phyloP scores from a whole-genome alignment of 139 green algal species.

The Prasinococcaceae sp. region DNA sequence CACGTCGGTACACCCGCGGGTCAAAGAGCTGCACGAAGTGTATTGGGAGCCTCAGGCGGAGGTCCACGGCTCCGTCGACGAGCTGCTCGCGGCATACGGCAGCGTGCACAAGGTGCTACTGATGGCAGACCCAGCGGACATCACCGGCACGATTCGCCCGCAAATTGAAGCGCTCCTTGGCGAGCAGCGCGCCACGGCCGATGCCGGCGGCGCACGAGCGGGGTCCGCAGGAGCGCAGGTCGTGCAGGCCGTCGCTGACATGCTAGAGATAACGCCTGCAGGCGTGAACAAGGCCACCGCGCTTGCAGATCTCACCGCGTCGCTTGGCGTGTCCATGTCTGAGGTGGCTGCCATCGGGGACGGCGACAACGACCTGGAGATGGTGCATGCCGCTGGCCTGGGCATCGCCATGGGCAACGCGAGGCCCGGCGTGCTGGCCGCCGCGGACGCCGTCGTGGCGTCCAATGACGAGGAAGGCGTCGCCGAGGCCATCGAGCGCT shows the following conservation, averaged over 20 bases:
- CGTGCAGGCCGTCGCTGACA: constrained; percentile 77
- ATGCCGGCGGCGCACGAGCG: no score
- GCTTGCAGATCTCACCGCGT: background rate
- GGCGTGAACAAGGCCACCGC: constrained; percentile 73
- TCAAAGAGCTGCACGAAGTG: constrained; percentile 17
- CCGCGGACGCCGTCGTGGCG: constrained; percentile 33
- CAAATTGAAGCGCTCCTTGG: no score
- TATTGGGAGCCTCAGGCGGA: constrained; percentile 27
- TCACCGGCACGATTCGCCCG: no score
- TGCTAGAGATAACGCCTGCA: constrained; percentile 82
- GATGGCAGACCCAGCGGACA: no score
- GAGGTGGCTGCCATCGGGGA: constrained; percentile 80
- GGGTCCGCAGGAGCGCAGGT: no score
- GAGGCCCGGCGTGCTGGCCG: constrained; percentile 44
- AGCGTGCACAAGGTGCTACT: no score
- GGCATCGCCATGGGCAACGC: constrained; percentile 94
- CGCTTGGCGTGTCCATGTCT: background rate
- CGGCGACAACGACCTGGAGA: constrained; percentile 73
- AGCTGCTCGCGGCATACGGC: constrained; percentile 5
- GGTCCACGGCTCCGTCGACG: constrained; percentile 11
- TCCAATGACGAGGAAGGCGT: constrained; percentile 77
- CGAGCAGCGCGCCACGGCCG: no score
- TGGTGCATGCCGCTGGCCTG: constrained; percentile 59
- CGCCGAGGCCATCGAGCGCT: constrained; percentile 76
- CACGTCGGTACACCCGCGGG: constrained; percentile 22